Base-by-base conservation (phyloP, 228 moss, liverwort and hornwort species). In the Sphagnum magellanicum region DNA sequence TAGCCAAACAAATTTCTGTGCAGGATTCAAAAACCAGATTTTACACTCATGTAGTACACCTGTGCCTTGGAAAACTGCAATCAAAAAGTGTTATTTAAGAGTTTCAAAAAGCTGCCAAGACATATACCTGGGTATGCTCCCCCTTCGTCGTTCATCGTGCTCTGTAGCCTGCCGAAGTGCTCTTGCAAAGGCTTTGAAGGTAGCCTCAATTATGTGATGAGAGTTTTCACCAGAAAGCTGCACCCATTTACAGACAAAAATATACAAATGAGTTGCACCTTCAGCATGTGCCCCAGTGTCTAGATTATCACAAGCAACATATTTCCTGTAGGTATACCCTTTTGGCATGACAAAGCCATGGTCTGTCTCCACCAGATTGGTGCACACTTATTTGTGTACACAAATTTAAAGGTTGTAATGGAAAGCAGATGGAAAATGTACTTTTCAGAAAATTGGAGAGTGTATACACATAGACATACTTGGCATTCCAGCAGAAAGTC, bases 221-320 rank as follows among this genome's bases (percentile, higher is more conserved):
- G 91, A 89, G 61, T 91, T 92, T 68, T 70, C 88, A 48, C 96
- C 82, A 70, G 91, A 81, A 78, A 91, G 84, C 88, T 93, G 79
- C 79, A 70, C 50, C 49, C 59, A 53, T 13, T 16, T 9, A 53
- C 32, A 52, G n/a, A 58, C 51, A 32, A 32, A 32, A 32, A 32
- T 2, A 32, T 32, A 32, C 32, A 32, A 32, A 3, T 32, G 32
- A 32, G 32, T 32, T 32, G 32, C 32, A 32, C 32, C 32, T 32
- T 32, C 32, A 32, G 32, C 32, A 32, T 32, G 32, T 2, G 32
- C 32, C 32, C 32, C 32, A 32, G 32, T 2, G 32, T 32, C 32
- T 32, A 32, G 32, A 32, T 32, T 32, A 32, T 32, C 32, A 62
- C 17, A 46, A 62, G 15, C 61, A 46, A 62, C 8, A 14, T 17